phyloP scores from a whole-genome alignment of 2,329 filamentous ascomycete species.

The Chrysosphaeria jannelii region DNA sequence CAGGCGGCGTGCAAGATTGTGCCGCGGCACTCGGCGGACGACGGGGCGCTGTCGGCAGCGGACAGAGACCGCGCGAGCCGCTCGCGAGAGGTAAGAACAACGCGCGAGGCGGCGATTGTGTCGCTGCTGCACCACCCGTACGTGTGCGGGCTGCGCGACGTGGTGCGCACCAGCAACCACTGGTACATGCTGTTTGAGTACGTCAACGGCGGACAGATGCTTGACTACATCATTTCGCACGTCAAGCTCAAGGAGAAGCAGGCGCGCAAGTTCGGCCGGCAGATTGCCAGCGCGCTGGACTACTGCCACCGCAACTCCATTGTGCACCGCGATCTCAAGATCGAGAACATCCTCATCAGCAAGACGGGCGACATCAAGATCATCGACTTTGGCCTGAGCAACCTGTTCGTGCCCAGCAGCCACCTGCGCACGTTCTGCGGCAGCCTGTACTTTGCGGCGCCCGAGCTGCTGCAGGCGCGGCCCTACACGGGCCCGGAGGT shows the following conservation, averaged over 20 bases:
- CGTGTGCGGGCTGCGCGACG: slow-evolving; percentile 84
- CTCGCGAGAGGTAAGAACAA: slow-evolving; percentile 85
- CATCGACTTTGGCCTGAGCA: slow-evolving; percentile 93
- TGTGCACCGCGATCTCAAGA: slow-evolving; percentile 89
- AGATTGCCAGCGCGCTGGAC: slow-evolving; percentile 87
- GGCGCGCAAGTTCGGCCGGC: slow-evolving; percentile 84
- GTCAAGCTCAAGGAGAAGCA: slow-evolving; percentile 95
- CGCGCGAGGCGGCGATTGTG: slow-evolving; percentile 85
- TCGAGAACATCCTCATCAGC: slow-evolving; percentile 96
- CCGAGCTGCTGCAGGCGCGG: slow-evolving; percentile 73
- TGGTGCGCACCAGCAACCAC: slow-evolving; percentile 85
- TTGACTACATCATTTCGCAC: slow-evolving; percentile 98
- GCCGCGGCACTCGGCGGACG: slow-evolving; percentile 64
- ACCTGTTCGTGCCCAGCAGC: slow-evolving; percentile 61
- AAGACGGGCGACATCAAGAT: slow-evolving; percentile 99
- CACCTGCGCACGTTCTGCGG: slow-evolving; percentile 93
- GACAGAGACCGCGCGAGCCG: slow-evolving; percentile 78
- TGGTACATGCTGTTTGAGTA: slow-evolving; percentile 99
- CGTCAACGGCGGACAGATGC: slow-evolving; percentile 96
- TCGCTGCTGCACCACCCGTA: slow-evolving; percentile 83
- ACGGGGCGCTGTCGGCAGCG: slow-evolving; percentile 37
- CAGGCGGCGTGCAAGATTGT: slow-evolving; percentile 95
- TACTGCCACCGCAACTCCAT: slow-evolving; percentile 98
- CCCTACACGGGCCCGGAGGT: slow-evolving; percentile 92
- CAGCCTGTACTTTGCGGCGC: slow-evolving; percentile 89